Evolutionary conservation across 257 asterid species (phyloP).

Genomic region (Anisodus acutangulus): DNA sequence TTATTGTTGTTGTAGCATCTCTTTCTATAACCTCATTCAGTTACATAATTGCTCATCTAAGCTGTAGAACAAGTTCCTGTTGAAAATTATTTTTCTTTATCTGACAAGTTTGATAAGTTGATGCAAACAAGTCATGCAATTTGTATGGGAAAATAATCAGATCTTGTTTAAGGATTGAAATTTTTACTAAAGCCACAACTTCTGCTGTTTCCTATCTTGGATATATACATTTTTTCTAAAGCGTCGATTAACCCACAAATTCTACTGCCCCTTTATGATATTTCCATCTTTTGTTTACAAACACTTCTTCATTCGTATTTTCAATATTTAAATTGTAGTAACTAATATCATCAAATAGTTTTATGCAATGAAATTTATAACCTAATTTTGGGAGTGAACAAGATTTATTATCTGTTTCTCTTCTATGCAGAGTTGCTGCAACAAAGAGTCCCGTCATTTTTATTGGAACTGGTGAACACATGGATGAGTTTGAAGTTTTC

Average conservation of each 20-base stretch:
- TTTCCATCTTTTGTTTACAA: not conserved
- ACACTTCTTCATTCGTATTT: not conserved
- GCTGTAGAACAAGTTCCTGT: not conserved
- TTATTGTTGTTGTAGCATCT: too few relatives aligned
- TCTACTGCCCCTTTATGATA: not conserved
- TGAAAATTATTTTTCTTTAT: constrained; percentile 11
- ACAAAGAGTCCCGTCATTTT: constrained; percentile 95
- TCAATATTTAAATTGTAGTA: not conserved
- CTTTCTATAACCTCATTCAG: not conserved
- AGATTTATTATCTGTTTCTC: not conserved
- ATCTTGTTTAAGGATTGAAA: not conserved
- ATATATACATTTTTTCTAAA: not conserved
- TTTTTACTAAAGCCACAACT: not conserved
- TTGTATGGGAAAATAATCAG: constrained; percentile 46
- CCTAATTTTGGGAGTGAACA: not conserved
- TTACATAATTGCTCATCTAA: too few relatives aligned
- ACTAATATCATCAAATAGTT: not conserved
- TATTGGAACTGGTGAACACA: constrained; percentile 97
- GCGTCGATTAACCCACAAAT: not conserved
- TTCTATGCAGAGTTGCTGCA: constrained; percentile 82
- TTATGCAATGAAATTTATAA: not conserved
- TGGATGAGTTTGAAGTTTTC: constrained; percentile 95
- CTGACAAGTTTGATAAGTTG: too few relatives aligned
- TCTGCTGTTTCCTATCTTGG: not conserved
- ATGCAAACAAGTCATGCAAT: not conserved